Conservation (phyloP, 768 basidiomycete genomes). For the Paxillus ammoniavirescens region DNA sequence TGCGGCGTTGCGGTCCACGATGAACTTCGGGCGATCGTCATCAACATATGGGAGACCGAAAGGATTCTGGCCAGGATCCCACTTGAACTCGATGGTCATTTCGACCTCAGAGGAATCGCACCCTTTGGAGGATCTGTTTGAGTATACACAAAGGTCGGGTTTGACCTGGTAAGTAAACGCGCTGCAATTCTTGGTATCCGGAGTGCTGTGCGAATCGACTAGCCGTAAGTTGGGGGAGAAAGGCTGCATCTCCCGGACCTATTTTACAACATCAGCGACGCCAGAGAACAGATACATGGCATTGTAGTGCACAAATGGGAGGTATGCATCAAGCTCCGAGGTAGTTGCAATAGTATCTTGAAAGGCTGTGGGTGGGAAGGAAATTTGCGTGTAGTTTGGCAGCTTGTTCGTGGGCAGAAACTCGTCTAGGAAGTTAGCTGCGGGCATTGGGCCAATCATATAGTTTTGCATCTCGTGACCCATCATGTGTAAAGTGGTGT, state of each 20-base stretch:
- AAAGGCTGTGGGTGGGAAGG: not conserved
- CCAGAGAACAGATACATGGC: not conserved
- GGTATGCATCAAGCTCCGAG: not conserved
- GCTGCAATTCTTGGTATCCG: not conserved
- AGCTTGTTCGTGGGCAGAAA: not conserved
- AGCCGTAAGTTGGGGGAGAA: not conserved
- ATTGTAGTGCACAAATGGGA: not conserved
- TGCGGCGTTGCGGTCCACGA: too few relatives aligned
- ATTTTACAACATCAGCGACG: not conserved
- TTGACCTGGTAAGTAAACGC: not conserved
- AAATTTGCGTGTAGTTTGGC: not conserved
- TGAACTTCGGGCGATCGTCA: too few relatives aligned
- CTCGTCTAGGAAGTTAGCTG: not conserved
- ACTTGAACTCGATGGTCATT: conserved; percentile 5
- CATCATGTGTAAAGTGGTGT: not conserved
- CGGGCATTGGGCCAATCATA: conserved; percentile 1
- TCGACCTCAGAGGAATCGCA: not conserved
- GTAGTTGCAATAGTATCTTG: not conserved
- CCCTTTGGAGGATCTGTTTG: not conserved
- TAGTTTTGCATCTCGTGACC: not conserved
- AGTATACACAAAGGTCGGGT: conserved; percentile 1
- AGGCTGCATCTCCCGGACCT: not conserved
- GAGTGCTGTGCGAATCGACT: not conserved
- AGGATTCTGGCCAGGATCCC: not conserved
- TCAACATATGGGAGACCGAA: not conserved